Base-by-base conservation (phyloP, 2,329 filamentous ascomycete genomes). In the Scopulariopsis brevicaulis region DNA sequence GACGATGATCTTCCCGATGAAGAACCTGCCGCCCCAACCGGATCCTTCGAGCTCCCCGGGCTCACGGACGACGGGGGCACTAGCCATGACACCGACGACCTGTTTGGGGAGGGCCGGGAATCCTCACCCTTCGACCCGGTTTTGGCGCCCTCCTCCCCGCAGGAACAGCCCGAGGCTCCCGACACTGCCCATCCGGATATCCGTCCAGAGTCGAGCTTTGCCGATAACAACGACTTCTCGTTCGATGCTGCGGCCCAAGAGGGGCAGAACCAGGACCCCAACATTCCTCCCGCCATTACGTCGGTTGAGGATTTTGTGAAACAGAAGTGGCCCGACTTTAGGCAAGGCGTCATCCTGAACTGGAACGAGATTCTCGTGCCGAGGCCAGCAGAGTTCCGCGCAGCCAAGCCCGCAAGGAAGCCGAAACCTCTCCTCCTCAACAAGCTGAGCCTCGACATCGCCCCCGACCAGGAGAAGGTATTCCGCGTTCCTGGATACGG, bases 1-100 rank as follows among this genome's bases (percentile, higher is more conserved):
- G 93, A 97, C 68, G 91, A 95, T 67, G 92, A 96, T 62, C 79
- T 96, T 8, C 87, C 90, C 12, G 90, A 94, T 7, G 90, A 94
- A 62, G 85, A 89, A 60, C 81, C 85, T 58, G 71, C 70, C 32
- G 71, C 68, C n/a, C 55, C 53, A 70, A 68, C 56, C 18, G 46
- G 5, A 50, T 77, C 74, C 15, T 68, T 73, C 53, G 77, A 82
- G 58, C 67, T 77, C n/a, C 79, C 80, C 0, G 77, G 74, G 12
- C 66, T 83, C 32, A 81, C 78, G 1, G 82, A 86, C 61, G 82
- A 86, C 64, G 79, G 78, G 52, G 80, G 79, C 54, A 80, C 78
- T 2, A 84, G 78, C 60, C 77, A 84, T 64, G 80, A 83, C 60
- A 77, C 76, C 37, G 83, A 87, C 63, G 86, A 89, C 62, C 74